Evolutionary conservation across 2,329 filamentous ascomycete species (phyloP).

Genomic region (Monosporascus sp.): DNA sequence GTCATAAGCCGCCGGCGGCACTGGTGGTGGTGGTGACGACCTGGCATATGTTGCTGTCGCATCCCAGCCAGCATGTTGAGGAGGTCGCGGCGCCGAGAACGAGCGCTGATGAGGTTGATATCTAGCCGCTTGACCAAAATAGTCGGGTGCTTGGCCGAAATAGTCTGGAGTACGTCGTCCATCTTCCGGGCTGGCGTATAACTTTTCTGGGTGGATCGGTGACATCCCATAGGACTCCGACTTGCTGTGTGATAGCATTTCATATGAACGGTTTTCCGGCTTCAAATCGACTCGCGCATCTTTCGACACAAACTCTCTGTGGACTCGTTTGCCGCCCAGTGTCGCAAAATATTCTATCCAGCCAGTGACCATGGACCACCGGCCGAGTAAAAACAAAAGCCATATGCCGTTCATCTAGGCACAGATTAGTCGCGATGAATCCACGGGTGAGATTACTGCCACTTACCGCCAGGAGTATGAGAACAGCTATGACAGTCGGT

Average conservation of each 20-base stretch:
- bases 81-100: conserved; percentile 51
- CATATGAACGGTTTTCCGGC: conserved; percentile 65
- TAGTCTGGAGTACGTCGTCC: conserved; percentile 39
- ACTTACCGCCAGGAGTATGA: conserved; percentile 75
- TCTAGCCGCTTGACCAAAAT: conserved; percentile 48
- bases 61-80: conserved; percentile 39
- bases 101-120: conserved; percentile 51
- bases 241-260: conserved; percentile 65
- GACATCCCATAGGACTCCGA: conserved; percentile 43
- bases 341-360: conserved; percentile 65
- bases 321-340: conserved; percentile 41
- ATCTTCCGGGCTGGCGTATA: conserved; percentile 23
- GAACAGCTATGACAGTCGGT: conserved; percentile 71
- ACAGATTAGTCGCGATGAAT: conserved; percentile 10
- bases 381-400: conserved; percentile 74
- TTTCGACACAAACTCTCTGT: conserved; percentile 82
- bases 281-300: conserved; percentile 64
- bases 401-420: conserved; percentile 75
- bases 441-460: neutral
- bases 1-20: conserved; percentile 15
- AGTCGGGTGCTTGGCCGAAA: conserved; percentile 32
- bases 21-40: conserved; percentile 19
- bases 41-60: conserved; percentile 34
- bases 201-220: conserved; percentile 38
- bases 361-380: conserved; percentile 77